These are phyloP conservation scores for Parasarocladium wereldwijsianum DNA, from an alignment of 2,329 filamentous ascomycete species.

Conservation along the genomic window DNA sequence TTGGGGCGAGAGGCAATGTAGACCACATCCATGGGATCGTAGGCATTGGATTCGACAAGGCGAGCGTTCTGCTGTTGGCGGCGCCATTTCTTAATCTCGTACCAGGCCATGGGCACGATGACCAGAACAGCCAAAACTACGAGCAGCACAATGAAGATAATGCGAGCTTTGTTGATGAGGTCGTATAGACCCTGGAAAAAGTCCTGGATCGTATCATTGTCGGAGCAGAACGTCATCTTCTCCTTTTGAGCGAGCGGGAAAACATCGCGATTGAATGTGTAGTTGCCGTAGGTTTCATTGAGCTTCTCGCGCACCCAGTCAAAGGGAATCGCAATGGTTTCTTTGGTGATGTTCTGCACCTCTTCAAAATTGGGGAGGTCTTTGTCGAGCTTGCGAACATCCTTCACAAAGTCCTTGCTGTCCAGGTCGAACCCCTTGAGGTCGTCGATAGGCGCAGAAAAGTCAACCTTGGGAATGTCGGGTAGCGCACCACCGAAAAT, in stretches of 20 bases:
- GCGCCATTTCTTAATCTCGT: conserved; percentile 66
- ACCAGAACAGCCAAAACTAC: conserved; percentile 55
- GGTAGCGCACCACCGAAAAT: conserved; percentile 35
- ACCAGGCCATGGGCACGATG: conserved; percentile 65
- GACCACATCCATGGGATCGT: conserved; percentile 74
- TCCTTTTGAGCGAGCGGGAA: conserved; percentile 80
- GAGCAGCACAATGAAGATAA: conserved; percentile 63
- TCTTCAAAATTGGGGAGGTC: conserved; percentile 73
- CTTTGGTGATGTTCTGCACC: conserved; percentile 68
- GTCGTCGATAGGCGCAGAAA: conserved; percentile 47
- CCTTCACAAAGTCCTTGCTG: conserved; percentile 50
- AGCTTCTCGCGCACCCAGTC: conserved; percentile 61
- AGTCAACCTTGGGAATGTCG: conserved; percentile 39
- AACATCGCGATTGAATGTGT: conserved; percentile 60
- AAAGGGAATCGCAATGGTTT: conserved; percentile 65
- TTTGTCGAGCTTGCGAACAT: conserved; percentile 57
- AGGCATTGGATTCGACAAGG: conserved; percentile 48
- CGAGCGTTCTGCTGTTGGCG: conserved; percentile 55
- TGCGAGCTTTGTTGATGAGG: conserved; percentile 53
- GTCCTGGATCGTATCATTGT: conserved; percentile 63
- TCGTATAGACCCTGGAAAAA: conserved; percentile 67
- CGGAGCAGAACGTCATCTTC: conserved; percentile 72
- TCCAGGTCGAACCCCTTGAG: conserved; percentile 57
- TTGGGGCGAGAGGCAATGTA: conserved; percentile 76
- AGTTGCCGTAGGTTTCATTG: conserved; percentile 55